phyloP scores from a whole-genome alignment of 1,139 yeast species.

The Starmera stellimalicola region DNA sequence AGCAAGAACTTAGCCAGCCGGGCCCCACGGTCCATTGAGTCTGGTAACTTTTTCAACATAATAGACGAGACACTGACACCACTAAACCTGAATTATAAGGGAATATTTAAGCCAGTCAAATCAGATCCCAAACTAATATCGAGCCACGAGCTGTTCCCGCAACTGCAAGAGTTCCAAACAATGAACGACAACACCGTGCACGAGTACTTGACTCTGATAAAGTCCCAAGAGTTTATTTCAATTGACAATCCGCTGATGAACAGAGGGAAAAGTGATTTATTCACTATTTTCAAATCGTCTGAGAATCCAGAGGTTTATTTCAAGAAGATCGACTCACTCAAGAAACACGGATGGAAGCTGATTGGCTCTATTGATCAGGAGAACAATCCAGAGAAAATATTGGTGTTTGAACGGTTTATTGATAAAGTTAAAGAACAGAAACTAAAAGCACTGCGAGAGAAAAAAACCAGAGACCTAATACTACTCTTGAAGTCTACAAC shows the following conservation, averaged over 20 bases:
- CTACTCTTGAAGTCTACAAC: constrained; percentile 26
- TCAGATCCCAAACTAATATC: constrained; percentile 1
- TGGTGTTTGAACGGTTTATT: constrained; percentile 26
- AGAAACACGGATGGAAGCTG: constrained; percentile 36
- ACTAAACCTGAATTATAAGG: not conserved
- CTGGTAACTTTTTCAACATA: constrained; percentile 45
- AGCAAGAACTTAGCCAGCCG: constrained; percentile 25
- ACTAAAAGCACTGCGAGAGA: constrained; percentile 1
- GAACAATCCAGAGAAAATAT: constrained; percentile 14
- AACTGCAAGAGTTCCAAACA: constrained; percentile 3
- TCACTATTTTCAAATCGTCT: constrained; percentile 34
- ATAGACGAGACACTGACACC: constrained; percentile 13
- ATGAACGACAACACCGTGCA: constrained; percentile 10
- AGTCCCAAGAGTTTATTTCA: constrained; percentile 28
- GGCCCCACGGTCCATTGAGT: constrained; percentile 32
- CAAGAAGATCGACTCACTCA: constrained; percentile 26
- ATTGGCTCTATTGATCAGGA: constrained; percentile 30
- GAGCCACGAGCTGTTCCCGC: constrained; percentile 11
- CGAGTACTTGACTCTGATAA: constrained; percentile 38
- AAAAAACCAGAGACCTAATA: constrained; percentile 15
- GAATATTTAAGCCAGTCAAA: constrained; percentile 5
- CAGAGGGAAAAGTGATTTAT: constrained; percentile 31
- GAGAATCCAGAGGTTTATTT: constrained; percentile 24
- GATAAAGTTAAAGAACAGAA: constrained; percentile 7
- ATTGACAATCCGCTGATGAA: constrained; percentile 34